Base-by-base conservation (phyloP, 345 rosid genomes). In the Cardamine occulta region DNA sequence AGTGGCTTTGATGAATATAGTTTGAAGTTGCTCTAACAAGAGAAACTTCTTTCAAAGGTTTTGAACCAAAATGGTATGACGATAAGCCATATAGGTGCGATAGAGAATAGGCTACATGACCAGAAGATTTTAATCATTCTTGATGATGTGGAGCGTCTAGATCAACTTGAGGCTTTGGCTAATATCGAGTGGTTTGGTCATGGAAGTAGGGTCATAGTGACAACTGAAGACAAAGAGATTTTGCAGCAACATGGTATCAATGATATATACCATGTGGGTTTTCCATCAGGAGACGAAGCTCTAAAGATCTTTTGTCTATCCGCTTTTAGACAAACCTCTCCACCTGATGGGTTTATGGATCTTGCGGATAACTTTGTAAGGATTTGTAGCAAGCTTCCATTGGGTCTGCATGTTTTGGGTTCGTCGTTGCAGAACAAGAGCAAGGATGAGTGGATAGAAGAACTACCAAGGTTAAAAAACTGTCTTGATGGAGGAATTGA, bases 291-390 rank as follows among this genome's bases (percentile, higher is more conserved):
- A 23, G 1, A 12, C 0, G 57, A 53, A 23, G 32, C 57, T 11
- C 3, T 53, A 23, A 11, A 0, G 31, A 53, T 53, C 31, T 23
- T 52, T 2, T 52, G 19, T 26, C n/a, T 4, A 5, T 18, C 18
- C 2, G 19, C 68, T 26, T 64, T 64, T 24, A 64, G 2, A 4
- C 31, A 44, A 26, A 2, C 13, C 0, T 26, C 6, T 24, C 49
- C 68, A 44, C 28, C 53, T 15, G 85, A 91, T 76, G 96, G 91
- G 5, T 64, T 44, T 15, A 0, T 40, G 12, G 1, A 26, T 0
- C 51, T 64, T 23, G 3, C 32, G 0, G 0, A 5, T 12, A 17
- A 24, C 24, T 17, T 24, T 53, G 32, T 0, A 0, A 24, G 4
- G 0, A 53, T 24, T 53, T 53, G 32, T 54, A 5, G 59, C 7